Evolutionary conservation across 345 rosid species (phyloP).

Genomic region (Crucihimalaya himalaica): DNA sequence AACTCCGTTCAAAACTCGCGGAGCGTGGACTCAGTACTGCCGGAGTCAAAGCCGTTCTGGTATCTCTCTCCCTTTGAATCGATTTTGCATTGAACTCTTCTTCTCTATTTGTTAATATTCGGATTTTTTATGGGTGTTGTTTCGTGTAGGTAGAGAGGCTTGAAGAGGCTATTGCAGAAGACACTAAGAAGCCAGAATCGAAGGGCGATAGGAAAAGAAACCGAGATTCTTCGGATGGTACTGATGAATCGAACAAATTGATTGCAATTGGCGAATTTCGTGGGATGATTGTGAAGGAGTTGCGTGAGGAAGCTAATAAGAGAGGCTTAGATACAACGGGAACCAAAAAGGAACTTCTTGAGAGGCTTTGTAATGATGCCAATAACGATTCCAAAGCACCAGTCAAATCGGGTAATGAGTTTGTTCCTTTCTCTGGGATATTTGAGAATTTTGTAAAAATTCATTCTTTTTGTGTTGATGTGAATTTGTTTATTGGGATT

Average conservation of each 20-base stretch:
- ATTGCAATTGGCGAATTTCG: conserved; percentile 52
- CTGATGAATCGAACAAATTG: conserved; percentile 48
- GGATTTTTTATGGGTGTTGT: not conserved
- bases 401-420: not conserved
- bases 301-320: conserved; percentile 68
- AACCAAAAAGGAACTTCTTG: conserved; percentile 64
- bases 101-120: not conserved
- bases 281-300: conserved; percentile 61
- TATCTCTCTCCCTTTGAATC: conserved; percentile 25
- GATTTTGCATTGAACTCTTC: not conserved
- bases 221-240: conserved; percentile 24
- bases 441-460: not conserved
- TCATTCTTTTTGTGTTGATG: not conserved
- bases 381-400: conserved; percentile 22
- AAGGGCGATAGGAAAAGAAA: conserved; percentile 55
- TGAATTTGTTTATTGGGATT: not conserved
- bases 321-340: conserved; percentile 59
- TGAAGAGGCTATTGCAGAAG: conserved; percentile 54
- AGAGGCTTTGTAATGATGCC: conserved; percentile 55
- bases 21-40: conserved; percentile 65
- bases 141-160: conserved; percentile 61
- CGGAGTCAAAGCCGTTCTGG: conserved; percentile 68
- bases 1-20: conserved; percentile 68
- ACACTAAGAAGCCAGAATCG: conserved; percentile 24
- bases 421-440: not conserved